A percentile compares a stretch with the other conserved stretches of the same genome.
These are phyloP conservation scores for Delphinella strobiligena DNA, from an alignment of 2,329 filamentous ascomycete species.

Conservation along the genomic window DNA sequence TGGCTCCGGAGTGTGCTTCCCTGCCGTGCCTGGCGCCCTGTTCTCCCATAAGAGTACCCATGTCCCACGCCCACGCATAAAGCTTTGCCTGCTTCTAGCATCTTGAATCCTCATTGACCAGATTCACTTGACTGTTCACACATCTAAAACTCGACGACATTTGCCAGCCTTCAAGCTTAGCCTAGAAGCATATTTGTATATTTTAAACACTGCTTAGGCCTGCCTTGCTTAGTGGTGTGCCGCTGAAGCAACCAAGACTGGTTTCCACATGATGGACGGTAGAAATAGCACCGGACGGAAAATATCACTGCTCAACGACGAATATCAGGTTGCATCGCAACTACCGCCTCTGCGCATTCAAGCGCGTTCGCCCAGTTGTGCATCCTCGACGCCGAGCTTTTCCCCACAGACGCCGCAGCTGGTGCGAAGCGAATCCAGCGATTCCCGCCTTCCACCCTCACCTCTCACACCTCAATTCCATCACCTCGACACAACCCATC, in stretches of 20 bases:
- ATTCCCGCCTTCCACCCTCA: slow-evolving; percentile 33
- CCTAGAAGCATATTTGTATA: no score
- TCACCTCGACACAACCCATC: slow-evolving; percentile 14
- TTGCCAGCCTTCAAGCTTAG: no score
- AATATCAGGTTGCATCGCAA: no score
- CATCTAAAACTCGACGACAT: not conserved
- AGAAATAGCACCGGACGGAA: slow-evolving; percentile 37
- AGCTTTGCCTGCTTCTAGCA: not conserved
- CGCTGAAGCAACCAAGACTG: slow-evolving; percentile 8
- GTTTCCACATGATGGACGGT: slow-evolving; percentile 35
- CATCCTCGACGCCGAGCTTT: slow-evolving; percentile 31
- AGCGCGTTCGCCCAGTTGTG: slow-evolving; percentile 31
- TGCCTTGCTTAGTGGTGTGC: no score
- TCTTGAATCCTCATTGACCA: not conserved
- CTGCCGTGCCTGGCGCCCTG: not conserved
- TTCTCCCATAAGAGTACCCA: not conserved
- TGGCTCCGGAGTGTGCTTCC: not conserved
- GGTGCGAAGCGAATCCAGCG: slow-evolving; percentile 33
- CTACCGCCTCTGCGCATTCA: slow-evolving; percentile 17
- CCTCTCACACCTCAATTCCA: slow-evolving; percentile 33
- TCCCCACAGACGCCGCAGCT: slow-evolving; percentile 35
- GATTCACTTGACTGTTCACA: not conserved
- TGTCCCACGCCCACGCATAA: not conserved
- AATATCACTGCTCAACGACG: slow-evolving; percentile 40
- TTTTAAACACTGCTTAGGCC: no score